Conservation (phyloP, 495 filamentous ascomycete genomes). For the Penicillium robsamsonii region DNA sequence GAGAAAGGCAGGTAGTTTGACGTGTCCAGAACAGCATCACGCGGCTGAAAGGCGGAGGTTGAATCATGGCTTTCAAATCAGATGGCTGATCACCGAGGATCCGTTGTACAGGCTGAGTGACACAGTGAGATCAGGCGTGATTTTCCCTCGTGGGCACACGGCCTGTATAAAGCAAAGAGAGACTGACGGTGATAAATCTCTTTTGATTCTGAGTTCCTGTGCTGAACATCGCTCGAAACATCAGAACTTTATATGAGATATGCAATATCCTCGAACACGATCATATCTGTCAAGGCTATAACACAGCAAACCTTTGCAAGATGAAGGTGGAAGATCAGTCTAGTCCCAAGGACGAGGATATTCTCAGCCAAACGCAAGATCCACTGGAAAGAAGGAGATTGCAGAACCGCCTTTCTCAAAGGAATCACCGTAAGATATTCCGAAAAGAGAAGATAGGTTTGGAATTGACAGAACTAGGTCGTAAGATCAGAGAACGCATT, state of each 20-base stretch:
- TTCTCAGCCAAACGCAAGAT: conserved; percentile 22
- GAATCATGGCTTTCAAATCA: conserved; percentile 14
- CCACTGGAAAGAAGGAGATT: conserved; percentile 32
- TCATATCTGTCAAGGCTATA: neutral
- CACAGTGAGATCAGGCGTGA: conserved; percentile 25
- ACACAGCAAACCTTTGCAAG: neutral
- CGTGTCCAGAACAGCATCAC: conserved; percentile 10
- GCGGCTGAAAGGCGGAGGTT: conserved; percentile 12
- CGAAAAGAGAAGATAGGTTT: neutral
- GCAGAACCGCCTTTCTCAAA: conserved; percentile 38
- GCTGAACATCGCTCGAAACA: neutral
- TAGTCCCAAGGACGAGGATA: conserved; percentile 11
- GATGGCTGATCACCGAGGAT: conserved; percentile 9
- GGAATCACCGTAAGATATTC: conserved; percentile 34
- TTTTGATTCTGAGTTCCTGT: conserved; percentile 1
- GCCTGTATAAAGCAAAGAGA: conserved; percentile 5
- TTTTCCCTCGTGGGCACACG: conserved; percentile 6
- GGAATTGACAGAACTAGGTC: conserved; percentile 20
- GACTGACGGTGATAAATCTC: conserved; percentile 7
- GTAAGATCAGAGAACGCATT: conserved; percentile 43
- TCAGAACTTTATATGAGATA: neutral
- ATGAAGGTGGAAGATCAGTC: conserved; percentile 17
- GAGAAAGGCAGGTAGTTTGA: conserved; percentile 4
- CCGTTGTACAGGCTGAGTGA: conserved; percentile 27
- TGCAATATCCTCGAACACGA: neutral